These are phyloP conservation scores for Lipomyces kockii DNA, from an alignment of 805 yeast species.

Conservation along the genomic window DNA sequence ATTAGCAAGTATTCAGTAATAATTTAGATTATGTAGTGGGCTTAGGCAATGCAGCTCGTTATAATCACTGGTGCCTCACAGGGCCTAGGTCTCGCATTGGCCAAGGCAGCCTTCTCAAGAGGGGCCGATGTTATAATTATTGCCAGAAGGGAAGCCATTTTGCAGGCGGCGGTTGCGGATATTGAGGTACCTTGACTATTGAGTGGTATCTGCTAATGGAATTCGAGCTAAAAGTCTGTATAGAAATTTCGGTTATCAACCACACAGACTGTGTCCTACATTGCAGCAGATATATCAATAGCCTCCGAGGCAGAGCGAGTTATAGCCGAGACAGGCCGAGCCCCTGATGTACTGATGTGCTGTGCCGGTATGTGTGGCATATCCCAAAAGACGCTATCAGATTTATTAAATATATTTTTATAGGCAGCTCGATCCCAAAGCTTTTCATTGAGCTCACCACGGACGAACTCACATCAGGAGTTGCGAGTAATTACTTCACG, in stretches of 20 bases:
- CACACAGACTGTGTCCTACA: conserved; percentile 49
- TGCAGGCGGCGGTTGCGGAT: conserved; percentile 55
- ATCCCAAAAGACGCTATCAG: neutral
- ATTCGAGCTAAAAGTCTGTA: neutral
- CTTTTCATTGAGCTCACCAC: conserved; percentile 70
- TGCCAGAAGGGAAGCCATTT: conserved; percentile 71
- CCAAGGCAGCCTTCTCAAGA: conserved; percentile 55
- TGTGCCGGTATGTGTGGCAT: conserved; percentile 70
- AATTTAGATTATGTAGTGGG: neutral
- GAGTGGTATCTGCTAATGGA: neutral
- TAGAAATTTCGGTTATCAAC: conserved; percentile 40
- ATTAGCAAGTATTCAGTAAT: neutral
- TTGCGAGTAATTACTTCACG: conserved; percentile 72
- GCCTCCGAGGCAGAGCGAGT: conserved; percentile 56
- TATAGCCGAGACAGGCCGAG: conserved; percentile 47
- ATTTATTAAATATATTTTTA: conserved; percentile 45
- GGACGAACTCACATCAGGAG: conserved; percentile 63
- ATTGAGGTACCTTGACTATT: conserved; percentile 44
- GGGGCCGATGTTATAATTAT: conserved; percentile 74
- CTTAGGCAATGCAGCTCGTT: conserved; percentile 52
- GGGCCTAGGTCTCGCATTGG: conserved; percentile 85
- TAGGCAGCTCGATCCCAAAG: conserved; percentile 61
- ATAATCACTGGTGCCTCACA: conserved; percentile 94
- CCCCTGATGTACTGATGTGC: conserved; percentile 76
- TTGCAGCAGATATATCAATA: conserved; percentile 67